Evolutionary conservation across 2,329 filamentous ascomycete genomes (phyloP), one percentile per base, ranked within the genome.

Genomic region (Fusarium abutilonis): DNA sequence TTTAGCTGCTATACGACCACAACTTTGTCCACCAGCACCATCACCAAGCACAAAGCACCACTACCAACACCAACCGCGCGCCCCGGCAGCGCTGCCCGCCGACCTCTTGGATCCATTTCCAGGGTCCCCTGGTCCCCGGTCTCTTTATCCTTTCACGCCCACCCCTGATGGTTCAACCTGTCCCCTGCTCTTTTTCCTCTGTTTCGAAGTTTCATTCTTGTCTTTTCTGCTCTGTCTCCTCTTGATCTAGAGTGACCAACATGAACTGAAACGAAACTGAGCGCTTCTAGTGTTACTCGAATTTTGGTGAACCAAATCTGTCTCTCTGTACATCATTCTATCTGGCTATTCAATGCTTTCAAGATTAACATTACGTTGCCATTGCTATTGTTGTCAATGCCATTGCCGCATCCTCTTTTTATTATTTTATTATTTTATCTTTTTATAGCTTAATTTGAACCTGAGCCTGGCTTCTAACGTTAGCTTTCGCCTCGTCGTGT

Each of bases 341-440:
- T 51, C 59, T 51, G 46, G 57, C 52, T 52, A 67, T 67, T 58
- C 58, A 26, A 26, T 26, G 23, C 23, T 26, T 26, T 26, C 23
- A 26, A 26, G 23, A 26, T 26, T 26, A 8, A 26, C 23, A 8
- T 26, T 56, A 60, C 52, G 48, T 69, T 69, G 67, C 67, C 67
- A 19, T 19, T 19, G 19, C 19, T 19, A 3, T 3, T 19, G 19
- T 19, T 19, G 19, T 19, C 19, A 19, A 3, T 56, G 63, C 52
- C 57, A 51, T 69, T 69, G 67, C 67, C 67, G 65, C 64, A 56
- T 69, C 58, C 55, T 56, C 40, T 52, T 60, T 46, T 19, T 19
- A n/a, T n/a, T n/a, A n/a, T n/a, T n/a, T n/a, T n/a, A n/a, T 19
- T 19, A 3, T 19, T 19, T 19, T 19, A n/a, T 19, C 19, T 19